These are phyloP conservation scores for Nannochloropsis oceanica DNA, from an alignment of 108 stramenopile genomes.

Conservation along the genomic window DNA sequence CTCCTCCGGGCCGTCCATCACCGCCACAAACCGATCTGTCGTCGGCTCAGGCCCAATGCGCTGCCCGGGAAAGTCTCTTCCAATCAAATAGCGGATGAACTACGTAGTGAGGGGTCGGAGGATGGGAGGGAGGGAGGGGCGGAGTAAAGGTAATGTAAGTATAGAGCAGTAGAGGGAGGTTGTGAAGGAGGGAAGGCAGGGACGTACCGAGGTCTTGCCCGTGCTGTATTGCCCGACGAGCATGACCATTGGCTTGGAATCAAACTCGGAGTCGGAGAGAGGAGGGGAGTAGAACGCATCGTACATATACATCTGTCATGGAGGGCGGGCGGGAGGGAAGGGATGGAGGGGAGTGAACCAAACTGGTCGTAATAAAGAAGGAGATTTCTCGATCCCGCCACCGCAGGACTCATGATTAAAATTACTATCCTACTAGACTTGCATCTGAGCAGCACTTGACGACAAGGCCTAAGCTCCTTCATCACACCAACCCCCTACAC, in stretches of 20 bases:
- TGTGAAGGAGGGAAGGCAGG: background rate
- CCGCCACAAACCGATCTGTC: slow-evolving; percentile 82
- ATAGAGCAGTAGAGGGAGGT: background rate
- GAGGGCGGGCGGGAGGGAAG: background rate
- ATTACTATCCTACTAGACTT: too few relatives aligned
- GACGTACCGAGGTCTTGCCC: slow-evolving; percentile 64
- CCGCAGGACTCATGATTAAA: too few relatives aligned
- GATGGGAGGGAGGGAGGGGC: background rate
- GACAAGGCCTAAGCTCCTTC: too few relatives aligned
- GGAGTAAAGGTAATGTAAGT: background rate
- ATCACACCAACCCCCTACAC: background rate
- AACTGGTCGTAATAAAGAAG: too few relatives aligned
- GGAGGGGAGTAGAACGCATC: slow-evolving; percentile 95
- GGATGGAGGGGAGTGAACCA: too few relatives aligned
- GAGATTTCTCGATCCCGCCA: too few relatives aligned
- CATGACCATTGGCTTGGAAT: slow-evolving; percentile 91
- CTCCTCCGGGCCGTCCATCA: slow-evolving; percentile 59
- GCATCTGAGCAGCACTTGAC: too few relatives aligned
- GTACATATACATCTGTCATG: slow-evolving; percentile 52
- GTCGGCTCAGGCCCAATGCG: slow-evolving; percentile 97
- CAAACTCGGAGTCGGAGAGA: slow-evolving; percentile 86
- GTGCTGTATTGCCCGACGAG: slow-evolving; percentile 92
- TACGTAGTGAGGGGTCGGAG: background rate
- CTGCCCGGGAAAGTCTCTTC: slow-evolving; percentile 72
- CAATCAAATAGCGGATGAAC: slow-evolving; percentile 29